phyloP scores from a whole-genome alignment of 106 monocot species.

The Dendrobium catenatum region DNA sequence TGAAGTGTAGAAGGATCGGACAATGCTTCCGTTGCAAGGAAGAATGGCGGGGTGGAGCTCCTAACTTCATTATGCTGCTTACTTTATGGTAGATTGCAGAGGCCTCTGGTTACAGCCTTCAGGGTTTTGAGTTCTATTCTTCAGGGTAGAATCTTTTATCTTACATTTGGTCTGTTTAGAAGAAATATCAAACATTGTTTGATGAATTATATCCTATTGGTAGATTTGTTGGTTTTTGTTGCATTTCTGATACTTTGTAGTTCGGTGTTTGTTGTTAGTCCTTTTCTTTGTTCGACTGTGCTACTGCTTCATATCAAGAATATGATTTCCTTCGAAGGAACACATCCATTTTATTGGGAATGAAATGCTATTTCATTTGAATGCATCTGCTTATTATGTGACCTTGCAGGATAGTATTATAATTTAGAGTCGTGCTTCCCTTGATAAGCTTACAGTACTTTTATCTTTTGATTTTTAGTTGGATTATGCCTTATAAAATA shows the following conservation, averaged over 20 bases:
- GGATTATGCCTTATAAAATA: too few species aligned
- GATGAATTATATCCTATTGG: background rate
- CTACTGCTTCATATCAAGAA: background rate
- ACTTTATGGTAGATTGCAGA: constrained; percentile 16
- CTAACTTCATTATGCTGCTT: constrained; percentile 38
- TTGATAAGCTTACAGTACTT: background rate
- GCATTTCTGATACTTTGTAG: background rate
- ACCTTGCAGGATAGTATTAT: background rate
- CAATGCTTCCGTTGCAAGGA: constrained; percentile 48
- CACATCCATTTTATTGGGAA: background rate
- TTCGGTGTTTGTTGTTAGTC: background rate
- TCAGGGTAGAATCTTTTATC: constrained; percentile 21
- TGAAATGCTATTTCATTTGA: background rate
- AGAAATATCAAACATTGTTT: constrained; percentile 2
- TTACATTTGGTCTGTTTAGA: background rate
- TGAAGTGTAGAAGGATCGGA: constrained; percentile 45
- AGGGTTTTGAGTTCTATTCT: constrained; percentile 44
- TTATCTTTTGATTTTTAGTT: too few species aligned
- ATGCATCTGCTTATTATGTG: background rate
- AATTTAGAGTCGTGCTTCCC: background rate
- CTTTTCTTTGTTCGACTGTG: background rate
- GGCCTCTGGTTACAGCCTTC: constrained; percentile 31
- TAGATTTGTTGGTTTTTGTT: constrained; percentile 1
- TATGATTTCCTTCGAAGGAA: background rate
- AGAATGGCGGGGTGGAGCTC: constrained; percentile 76